Base-by-base conservation (phyloP, 2,329 filamentous ascomycete genomes). In the Coniochaeta ligniaria region DNA sequence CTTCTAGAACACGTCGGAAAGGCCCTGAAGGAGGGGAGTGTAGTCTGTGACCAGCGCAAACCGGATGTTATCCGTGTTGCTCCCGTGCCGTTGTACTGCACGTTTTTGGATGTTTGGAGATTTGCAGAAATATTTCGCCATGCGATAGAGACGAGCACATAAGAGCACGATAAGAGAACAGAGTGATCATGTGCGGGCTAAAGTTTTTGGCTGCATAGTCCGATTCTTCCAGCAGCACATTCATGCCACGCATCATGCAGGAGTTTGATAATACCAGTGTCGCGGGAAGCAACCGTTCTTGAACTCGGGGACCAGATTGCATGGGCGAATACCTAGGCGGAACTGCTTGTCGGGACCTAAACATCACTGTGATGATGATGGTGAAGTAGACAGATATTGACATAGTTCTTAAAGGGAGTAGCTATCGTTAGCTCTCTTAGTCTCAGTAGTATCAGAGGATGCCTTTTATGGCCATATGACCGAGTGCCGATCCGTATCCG, bases 21-120 rank as follows among this genome's bases (percentile, higher is more conserved):
- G 50, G 80, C 80, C 31, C 72, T 96, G 31, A 84, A 90, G 66
- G 80, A 83, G 14, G 81, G 83, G 1, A 90, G 88, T 1, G 86
- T 95, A 2, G 83, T 96, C 1, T 86, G 90, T 41, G 92, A 96
- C 70, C 90, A 95, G 80, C 80, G 92, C 62, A 91, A 90, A 72
- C 92, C 93, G 1, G 87, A 93, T 70, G 92, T 96, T 17, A 87
- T 96, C 58, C 80, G 92, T 1, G 86, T 96, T 1, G 91, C 92
- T 1, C 92, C 93, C 1, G 88, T 90, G 47, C 92, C 92, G 9
- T 72, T 96, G 65, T 96, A 96, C 74, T 94, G 94, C 68, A 85
- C 83, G 0, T 96, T 90, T 70, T 79, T 80, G 62, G 92, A 96
- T 65, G 84, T 90, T 6, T 73, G 66, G 66, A 62, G 58, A 26